Base-by-base conservation (phyloP, 2,329 filamentous ascomycete species). In the Hypoxylon sp. region DNA sequence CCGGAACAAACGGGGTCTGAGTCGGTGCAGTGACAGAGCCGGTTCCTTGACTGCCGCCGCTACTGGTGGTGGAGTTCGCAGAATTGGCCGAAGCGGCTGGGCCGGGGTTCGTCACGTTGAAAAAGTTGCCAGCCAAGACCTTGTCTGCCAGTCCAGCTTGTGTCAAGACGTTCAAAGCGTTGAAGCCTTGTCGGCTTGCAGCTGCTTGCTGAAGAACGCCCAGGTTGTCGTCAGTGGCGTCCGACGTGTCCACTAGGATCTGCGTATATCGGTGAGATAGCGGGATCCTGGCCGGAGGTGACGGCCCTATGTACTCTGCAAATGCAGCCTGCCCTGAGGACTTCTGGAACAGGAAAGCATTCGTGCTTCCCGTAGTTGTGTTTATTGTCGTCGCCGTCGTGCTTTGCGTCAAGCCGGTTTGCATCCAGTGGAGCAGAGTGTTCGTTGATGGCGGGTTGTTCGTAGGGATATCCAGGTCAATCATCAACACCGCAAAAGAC, bases 391-490 rank as follows among this genome's bases (percentile, higher is more conserved):
- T 66, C 14, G 75, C 65, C 22, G 71, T 66, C 5, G 72, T 66
- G 63, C 69, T 74, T 49, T 76, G 74, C 25, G 72, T 77, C 25
- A 83, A 75, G n/a, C 76, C 79, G 1, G 77, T 81, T 74, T 83
- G 82, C 76, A 83, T 74, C 82, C 82, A 84, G 76, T 83, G 81
- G 44, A 83, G 78, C 22, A 82, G 73, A 11, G 81, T 83, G 61
- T 72, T 75, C 8, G 81, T 82, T 50, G 73, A 55, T 0, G 79
- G 79, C 2, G 81, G 78, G 42, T 30, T 78, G 69, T 77, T 80
- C 10, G 82, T 83, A 50, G 82, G 85, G 77, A 82, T 87, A 70
- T 85, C 85, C 5, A 86, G 78, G 65, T 83, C 81, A 51, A 83
- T 76, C 82, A 83, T 83, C 64, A 83, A 59, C 33, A 83, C 75